Conservation (phyloP, 441 rosid genomes). For the Metrosideros polymorpha region DNA sequence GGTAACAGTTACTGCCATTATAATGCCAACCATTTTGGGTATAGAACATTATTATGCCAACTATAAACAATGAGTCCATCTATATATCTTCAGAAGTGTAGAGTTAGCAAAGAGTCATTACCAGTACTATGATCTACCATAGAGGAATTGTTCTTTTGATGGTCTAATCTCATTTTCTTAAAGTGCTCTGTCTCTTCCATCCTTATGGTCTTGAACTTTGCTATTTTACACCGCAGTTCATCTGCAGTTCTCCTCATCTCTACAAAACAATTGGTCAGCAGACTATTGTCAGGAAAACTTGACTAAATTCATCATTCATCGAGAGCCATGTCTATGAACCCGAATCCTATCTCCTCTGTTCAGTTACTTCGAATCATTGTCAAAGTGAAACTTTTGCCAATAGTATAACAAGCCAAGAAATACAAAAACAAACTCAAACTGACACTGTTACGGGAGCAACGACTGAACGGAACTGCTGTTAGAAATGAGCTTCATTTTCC, state of each 20-base stretch:
- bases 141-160: constrained; percentile 19
- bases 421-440: background rate
- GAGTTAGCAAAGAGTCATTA: constrained; percentile 9
- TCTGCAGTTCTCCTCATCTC: constrained; percentile 52
- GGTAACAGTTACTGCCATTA: background rate
- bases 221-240: constrained; percentile 42
- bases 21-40: background rate
- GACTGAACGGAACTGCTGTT: background rate
- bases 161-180: constrained; percentile 21
- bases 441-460: background rate
- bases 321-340: background rate
- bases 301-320: background rate
- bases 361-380: background rate
- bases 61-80: background rate
- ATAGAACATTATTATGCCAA: background rate
- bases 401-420: background rate
- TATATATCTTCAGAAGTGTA: background rate
- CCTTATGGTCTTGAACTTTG: constrained; percentile 26
- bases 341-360: background rate
- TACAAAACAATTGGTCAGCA: constrained; percentile 16
- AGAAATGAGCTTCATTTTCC: background rate
- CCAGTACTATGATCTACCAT: constrained; percentile 17
- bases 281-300: background rate
- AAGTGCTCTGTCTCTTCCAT: constrained; percentile 15
- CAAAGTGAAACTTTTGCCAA: background rate